A percentile compares a stretch with the other conserved stretches of the same genome.
These are phyloP conservation scores for Podila minutissima DNA, from an alignment of 192 early-diverging fungal species.

Conservation along the genomic window DNA sequence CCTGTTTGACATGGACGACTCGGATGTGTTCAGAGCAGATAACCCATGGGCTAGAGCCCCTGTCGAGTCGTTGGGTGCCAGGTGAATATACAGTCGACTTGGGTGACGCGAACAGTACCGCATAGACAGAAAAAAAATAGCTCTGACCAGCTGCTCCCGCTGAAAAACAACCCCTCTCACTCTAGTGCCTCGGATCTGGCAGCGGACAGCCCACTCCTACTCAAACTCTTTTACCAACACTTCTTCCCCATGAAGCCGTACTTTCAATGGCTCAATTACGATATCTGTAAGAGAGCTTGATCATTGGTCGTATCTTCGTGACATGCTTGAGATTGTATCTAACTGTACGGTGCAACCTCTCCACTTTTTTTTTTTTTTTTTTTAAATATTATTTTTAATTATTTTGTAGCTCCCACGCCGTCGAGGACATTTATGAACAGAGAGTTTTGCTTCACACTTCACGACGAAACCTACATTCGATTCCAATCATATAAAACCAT, in stretches of 20 bases:
- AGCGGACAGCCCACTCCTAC: conserved; percentile 22
- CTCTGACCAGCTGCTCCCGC: not conserved
- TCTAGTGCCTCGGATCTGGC: conserved; percentile 4
- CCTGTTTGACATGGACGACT: conserved; percentile 29
- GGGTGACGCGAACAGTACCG: not conserved
- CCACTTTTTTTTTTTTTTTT: too few relatives aligned
- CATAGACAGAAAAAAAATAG: not conserved
- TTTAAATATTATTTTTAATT: too few relatives aligned
- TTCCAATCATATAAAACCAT: conserved; percentile 84
- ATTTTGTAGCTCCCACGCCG: conserved; percentile 47
- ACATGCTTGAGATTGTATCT: not conserved
- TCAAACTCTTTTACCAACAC: conserved; percentile 84
- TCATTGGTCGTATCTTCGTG: not conserved
- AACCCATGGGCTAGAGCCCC: conserved; percentile 8
- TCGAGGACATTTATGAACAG: conserved; percentile 84
- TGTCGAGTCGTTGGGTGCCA: not conserved
- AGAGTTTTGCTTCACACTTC: conserved; percentile 92
- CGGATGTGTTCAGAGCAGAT: conserved; percentile 1
- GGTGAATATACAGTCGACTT: not conserved
- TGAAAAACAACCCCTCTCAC: not conserved
- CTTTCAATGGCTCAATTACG: conserved; percentile 90
- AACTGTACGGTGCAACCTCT: not conserved
- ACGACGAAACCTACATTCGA: conserved; percentile 84
- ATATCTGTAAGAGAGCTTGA: conserved; percentile 55
- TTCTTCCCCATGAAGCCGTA: conserved; percentile 88